These are phyloP conservation scores for Saprolegnia diclina DNA, from an alignment of 352 stramenopile species.

Conservation along the genomic window DNA sequence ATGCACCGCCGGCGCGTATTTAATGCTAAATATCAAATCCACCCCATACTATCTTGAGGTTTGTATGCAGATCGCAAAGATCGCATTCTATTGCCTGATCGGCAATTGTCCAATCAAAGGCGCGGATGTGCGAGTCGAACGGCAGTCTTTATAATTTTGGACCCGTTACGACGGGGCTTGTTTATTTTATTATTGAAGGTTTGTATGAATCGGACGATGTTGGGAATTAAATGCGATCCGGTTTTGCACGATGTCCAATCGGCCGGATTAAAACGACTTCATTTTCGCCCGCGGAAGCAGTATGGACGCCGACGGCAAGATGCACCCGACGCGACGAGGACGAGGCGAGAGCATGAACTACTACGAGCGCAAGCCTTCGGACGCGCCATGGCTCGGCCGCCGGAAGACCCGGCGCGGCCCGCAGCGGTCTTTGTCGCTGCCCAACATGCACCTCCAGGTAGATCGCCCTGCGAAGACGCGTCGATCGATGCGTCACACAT, in stretches of 20 bases:
- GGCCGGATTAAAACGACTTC: conserved; percentile 9
- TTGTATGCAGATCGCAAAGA: neutral
- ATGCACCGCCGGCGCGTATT: no score
- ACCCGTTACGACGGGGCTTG: neutral
- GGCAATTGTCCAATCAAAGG: neutral
- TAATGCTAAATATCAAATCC: neutral
- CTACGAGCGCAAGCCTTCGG: neutral
- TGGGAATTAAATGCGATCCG: neutral
- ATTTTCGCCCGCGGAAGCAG: conserved; percentile 12
- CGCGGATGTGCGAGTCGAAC: neutral
- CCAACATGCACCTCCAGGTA: conserved; percentile 26
- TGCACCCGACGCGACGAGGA: neutral
- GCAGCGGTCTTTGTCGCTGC: conserved; percentile 9
- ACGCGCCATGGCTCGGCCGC: neutral
- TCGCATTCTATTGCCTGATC: neutral
- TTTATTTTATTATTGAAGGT: neutral
- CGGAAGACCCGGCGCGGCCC: neutral
- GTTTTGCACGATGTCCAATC: neutral
- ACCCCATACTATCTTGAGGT: neutral
- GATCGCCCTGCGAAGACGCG: neutral
- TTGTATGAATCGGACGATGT: neutral
- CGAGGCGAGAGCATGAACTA: conserved; percentile 4
- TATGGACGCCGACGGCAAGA: neutral
- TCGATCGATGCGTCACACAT: neutral
- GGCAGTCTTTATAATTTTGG: conserved; percentile 6